phyloP scores from a whole-genome alignment of 192 early-diverging fungal species.

The Podila horticola region DNA sequence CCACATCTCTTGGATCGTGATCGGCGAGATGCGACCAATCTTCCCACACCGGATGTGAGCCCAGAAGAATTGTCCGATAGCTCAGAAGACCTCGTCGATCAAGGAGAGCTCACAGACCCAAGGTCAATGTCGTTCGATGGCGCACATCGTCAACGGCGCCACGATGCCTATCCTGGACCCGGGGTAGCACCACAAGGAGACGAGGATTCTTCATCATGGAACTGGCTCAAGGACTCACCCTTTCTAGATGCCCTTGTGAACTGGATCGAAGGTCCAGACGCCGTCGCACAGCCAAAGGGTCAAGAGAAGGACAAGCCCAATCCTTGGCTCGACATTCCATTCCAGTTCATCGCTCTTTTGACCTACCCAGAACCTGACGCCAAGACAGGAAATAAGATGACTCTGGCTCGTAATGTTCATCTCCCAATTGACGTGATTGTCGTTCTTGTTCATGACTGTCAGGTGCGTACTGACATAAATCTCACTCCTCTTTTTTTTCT shows the following conservation, averaged over 20 bases:
- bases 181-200: slow-evolving; percentile 6
- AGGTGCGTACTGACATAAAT: not conserved
- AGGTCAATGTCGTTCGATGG: not conserved
- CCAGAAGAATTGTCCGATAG: slow-evolving; percentile 38
- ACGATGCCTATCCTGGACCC: not conserved
- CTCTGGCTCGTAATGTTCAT: slow-evolving; percentile 31
- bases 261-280: slow-evolving; percentile 53
- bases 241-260: slow-evolving; percentile 45
- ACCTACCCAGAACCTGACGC: slow-evolving; percentile 61
- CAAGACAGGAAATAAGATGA: slow-evolving; percentile 54
- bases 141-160: slow-evolving; percentile 1
- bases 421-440: not conserved
- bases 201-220: slow-evolving; percentile 5
- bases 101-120: not conserved
- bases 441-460: not conserved
- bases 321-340: slow-evolving; percentile 56
- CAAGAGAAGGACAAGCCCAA: slow-evolving; percentile 48
- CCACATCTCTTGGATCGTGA: not conserved
- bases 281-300: slow-evolving; percentile 3
- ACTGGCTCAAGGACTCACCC: slow-evolving; percentile 32
- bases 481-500: not conserved
- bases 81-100: slow-evolving; percentile 30
- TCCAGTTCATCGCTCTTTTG: slow-evolving; percentile 61
- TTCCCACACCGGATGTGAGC: slow-evolving; percentile 43
- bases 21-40: not conserved